Base-by-base conservation (phyloP, 352 stramenopile genomes). In the Phytophthora uliginosa region DNA sequence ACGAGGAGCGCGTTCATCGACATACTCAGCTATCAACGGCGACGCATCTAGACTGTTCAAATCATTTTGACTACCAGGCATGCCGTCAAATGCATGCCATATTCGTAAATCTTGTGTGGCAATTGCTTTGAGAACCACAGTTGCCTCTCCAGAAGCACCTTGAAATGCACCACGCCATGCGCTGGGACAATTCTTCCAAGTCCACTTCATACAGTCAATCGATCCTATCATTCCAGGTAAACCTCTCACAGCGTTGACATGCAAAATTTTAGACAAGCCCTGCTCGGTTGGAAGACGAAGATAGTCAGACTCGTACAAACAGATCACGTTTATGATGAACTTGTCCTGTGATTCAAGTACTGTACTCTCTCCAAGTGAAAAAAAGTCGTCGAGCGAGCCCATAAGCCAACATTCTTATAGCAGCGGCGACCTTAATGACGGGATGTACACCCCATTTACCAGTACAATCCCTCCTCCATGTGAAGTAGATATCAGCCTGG, bases 391-490 rank as follows among this genome's bases (percentile, higher is more conserved):
- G n/a, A 20, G 28, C 50, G 31, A 28, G 48, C 3, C 45, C 48
- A 28, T 66, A 58, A 18, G 59, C 48, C 2, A 58, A 22, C 20
- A 58, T 58, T 26, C 59, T 28, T 9, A 66, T 9, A 20, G 59
- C 59, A 7, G 31, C 59, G 7, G 28, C 17, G 17, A 66, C 33
- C 36, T 66, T 66, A 4, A 58, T 15, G 2, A n/a, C n/a, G 2
- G 59, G 47, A 47, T 66, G 59, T 3, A 66, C 48, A 38, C 59
- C 59, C 28, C 4, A 22, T 31, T 66, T 66, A 5, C 28, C 31
- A 18, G 45, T 66, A 22, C 28, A 34, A 51, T 66, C 59, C 12
- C 28, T 66, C 13, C 59, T 22, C 15, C 40, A 31, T n/a, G 12
- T 54, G 15, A 40, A 54, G 13, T 42, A 45, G 4, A 18, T 12